Evolutionary conservation across 2,329 filamentous ascomycete species (phyloP).

Genomic region (Ascochyta pisi): DNA sequence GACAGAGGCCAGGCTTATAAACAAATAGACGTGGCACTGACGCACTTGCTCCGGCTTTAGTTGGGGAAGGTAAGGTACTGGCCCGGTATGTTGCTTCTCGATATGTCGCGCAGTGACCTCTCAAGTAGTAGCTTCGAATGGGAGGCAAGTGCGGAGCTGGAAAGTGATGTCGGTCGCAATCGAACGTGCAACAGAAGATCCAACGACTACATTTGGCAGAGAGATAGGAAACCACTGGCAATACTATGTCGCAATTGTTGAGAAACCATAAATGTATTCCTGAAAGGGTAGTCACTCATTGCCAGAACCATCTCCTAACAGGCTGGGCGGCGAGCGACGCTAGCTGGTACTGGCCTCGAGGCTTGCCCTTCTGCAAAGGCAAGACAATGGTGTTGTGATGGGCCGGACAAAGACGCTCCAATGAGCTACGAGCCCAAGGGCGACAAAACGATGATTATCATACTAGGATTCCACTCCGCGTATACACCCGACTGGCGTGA

Average conservation of each 20-base stretch:
- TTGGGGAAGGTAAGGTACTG: neutral
- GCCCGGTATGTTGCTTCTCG: neutral
- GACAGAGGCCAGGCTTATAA: conserved; percentile 13
- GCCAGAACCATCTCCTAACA: neutral
- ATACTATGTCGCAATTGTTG: neutral
- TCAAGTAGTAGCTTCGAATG: neutral
- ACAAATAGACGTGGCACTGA: neutral
- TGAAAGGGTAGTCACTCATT: neutral
- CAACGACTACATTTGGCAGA: neutral
- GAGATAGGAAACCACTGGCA: neutral
- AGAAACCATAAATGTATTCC: neutral
- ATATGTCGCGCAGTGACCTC: neutral
- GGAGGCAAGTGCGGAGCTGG: neutral
- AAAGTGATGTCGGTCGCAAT: neutral
- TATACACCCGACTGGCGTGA: no score
- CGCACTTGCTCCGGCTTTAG: neutral
- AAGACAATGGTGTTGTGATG: neutral
- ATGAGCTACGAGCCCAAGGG: no score
- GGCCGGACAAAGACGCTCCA: neutral
- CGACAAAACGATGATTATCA: no score
- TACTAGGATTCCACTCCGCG: no score
- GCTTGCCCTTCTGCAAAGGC: neutral
- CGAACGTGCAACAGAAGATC: neutral
- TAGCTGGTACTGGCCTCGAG: neutral
- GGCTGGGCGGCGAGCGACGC: neutral